Percentiles rank a stretch among this genome's conserved stretches.
Evolutionary conservation across 2,329 filamentous ascomycete species (phyloP).

Genomic region (Cladophialophora immunda): DNA sequence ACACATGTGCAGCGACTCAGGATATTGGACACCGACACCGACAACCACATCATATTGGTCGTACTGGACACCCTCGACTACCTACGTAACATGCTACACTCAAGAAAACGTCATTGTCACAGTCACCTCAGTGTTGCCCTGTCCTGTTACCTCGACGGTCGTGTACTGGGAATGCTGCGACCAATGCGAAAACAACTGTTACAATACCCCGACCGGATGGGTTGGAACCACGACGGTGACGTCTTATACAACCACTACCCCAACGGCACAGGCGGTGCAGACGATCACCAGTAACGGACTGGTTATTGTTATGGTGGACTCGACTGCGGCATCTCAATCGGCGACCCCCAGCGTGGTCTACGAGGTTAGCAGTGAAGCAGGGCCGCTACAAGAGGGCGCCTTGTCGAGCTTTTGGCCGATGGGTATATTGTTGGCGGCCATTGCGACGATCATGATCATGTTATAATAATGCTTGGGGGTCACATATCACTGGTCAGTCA

Average conservation of each 20-base stretch:
- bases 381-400: conserved; percentile 23
- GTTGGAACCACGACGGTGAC: conserved; percentile 36
- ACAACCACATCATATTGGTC: conserved; percentile 38
- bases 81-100: conserved; percentile 34
- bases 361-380: conserved; percentile 30
- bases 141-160: conserved; percentile 36
- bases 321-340: conserved; percentile 5
- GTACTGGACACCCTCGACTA: conserved; percentile 33
- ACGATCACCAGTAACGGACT: conserved; percentile 36
- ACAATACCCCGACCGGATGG: conserved; percentile 18
- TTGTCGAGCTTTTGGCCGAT: conserved; percentile 27
- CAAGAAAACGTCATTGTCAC: conserved; percentile 37
- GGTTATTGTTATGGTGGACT: conserved; percentile 33
- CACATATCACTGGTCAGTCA: background rate
- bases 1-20: conserved; percentile 28
- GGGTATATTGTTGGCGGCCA: conserved; percentile 27
- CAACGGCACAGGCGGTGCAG: conserved; percentile 6
- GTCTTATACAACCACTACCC: conserved; percentile 35
- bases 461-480: conserved; percentile 18
- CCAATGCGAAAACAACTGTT: conserved; percentile 34
- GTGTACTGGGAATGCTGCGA: conserved; percentile 37
- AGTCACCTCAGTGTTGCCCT: conserved; percentile 34
- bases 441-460: conserved; percentile 34
- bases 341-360: conserved; percentile 31
- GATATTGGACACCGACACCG: conserved; percentile 36